These are phyloP conservation scores for Penicillium corylophilum DNA, from an alignment of 2,329 filamentous ascomycete species.

Conservation along the genomic window DNA sequence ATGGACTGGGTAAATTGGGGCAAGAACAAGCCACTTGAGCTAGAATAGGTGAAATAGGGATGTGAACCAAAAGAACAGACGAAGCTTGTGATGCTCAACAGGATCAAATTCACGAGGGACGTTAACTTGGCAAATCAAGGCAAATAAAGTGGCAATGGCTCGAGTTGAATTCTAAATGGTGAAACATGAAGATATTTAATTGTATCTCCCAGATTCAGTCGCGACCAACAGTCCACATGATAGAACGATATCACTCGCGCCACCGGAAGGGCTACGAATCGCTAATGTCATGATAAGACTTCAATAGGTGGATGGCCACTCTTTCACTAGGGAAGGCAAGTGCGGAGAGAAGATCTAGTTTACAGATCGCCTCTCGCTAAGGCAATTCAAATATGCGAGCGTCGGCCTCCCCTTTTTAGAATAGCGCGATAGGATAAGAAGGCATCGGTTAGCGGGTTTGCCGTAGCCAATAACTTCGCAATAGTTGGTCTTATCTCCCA, in stretches of 20 bases:
- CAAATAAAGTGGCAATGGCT: not conserved
- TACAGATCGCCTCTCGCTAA: not conserved
- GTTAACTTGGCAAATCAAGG: not conserved
- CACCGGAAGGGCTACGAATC: not conserved
- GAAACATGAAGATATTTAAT: slow-evolving; percentile 10
- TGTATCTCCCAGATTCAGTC: not conserved
- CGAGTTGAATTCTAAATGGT: not conserved
- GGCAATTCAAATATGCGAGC: slow-evolving; percentile 1
- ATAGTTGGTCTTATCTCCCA: not conserved
- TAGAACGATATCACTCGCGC: not conserved
- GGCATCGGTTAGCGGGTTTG: not conserved
- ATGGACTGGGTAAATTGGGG: not conserved
- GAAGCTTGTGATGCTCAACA: not conserved
- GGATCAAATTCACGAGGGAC: too few species aligned
- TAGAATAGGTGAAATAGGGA: not conserved
- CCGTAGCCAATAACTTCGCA: not conserved
- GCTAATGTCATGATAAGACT: not conserved
- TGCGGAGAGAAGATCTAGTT: slow-evolving; percentile 1
- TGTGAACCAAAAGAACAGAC: not conserved
- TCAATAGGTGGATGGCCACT: not conserved
- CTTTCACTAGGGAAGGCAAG: not conserved
- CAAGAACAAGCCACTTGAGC: not conserved
- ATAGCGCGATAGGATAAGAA: not conserved
- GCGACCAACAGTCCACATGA: slow-evolving; percentile 5
- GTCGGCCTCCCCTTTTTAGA: slow-evolving; percentile 23